Evolutionary conservation across 2,329 filamentous ascomycete species (phyloP).

Genomic region (Achaetomium macrosporum): DNA sequence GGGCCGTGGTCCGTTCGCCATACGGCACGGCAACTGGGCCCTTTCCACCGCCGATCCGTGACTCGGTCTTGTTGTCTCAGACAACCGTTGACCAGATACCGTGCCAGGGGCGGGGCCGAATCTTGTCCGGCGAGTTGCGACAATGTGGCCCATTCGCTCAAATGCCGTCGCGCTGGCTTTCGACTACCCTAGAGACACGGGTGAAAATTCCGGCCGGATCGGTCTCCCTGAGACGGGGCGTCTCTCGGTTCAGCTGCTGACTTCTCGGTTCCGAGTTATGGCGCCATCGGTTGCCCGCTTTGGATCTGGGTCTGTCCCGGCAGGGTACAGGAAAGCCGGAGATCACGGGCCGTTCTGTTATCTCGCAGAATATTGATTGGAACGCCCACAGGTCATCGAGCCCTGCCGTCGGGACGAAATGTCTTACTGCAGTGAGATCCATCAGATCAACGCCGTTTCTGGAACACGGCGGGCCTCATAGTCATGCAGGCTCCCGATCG

Average conservation of each 20-base stretch:
- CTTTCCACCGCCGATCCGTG: constrained; percentile 10
- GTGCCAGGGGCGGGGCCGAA: too few species aligned
- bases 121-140: too few species aligned
- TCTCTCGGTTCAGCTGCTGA: neutral
- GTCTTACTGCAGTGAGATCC: too few species aligned
- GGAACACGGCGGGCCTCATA: neutral
- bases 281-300: neutral
- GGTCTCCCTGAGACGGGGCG: neutral
- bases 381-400: neutral
- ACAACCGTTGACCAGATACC: too few species aligned
- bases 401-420: too few species aligned
- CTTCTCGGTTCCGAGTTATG: constrained; percentile 8
- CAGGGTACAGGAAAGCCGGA: constrained; percentile 1
- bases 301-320: constrained; percentile 4
- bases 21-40: constrained; percentile 20
- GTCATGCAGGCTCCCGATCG: neutral
- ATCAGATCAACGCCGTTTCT: neutral
- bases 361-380: neutral
- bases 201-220: neutral
- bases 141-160: neutral
- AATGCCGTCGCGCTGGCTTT: neutral
- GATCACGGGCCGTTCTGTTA: constrained; percentile 3
- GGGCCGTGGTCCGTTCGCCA: neutral
- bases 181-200: neutral
- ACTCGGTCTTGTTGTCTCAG: neutral